phyloP scores from a whole-genome alignment of 257 asterid species.

The Nicotiana tomentosiformis region DNA sequence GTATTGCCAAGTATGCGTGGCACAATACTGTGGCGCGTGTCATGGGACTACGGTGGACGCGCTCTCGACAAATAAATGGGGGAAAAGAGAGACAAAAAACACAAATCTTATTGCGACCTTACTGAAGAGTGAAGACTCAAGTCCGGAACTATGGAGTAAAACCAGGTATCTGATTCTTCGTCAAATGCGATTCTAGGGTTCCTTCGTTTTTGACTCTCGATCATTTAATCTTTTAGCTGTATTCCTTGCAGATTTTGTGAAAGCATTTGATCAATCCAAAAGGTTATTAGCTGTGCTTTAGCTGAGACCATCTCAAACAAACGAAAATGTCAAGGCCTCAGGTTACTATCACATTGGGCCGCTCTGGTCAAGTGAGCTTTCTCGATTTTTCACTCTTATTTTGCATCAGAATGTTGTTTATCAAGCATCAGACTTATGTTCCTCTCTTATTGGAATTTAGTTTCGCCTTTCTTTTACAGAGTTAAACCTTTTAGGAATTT shows the following conservation, averaged over 20 bases:
- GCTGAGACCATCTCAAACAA: not conserved
- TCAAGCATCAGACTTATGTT: not conserved
- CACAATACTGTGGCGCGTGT: not conserved
- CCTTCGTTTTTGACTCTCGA: not conserved
- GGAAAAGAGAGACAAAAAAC: not conserved
- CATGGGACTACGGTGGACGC: not conserved
- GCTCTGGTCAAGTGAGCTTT: conserved; percentile 55
- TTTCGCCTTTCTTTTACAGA: not conserved
- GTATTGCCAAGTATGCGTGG: not conserved
- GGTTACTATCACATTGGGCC: conserved; percentile 58
- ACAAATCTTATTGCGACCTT: not conserved
- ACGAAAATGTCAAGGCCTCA: conserved; percentile 41
- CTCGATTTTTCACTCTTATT: not conserved
- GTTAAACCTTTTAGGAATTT: not conserved
- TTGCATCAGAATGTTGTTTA: not conserved
- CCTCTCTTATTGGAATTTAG: not conserved
- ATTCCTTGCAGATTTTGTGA: not conserved
- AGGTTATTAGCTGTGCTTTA: not conserved
- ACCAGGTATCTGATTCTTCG: not conserved
- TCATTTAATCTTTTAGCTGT: not conserved
- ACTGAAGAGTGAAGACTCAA: not conserved
- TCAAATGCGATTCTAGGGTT: not conserved
- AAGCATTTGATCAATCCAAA: not conserved
- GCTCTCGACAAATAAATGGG: not conserved
- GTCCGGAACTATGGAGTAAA: not conserved